Conservation (phyloP, 2,329 filamentous ascomycete species). For the Hymenoscyphus occultus region DNA sequence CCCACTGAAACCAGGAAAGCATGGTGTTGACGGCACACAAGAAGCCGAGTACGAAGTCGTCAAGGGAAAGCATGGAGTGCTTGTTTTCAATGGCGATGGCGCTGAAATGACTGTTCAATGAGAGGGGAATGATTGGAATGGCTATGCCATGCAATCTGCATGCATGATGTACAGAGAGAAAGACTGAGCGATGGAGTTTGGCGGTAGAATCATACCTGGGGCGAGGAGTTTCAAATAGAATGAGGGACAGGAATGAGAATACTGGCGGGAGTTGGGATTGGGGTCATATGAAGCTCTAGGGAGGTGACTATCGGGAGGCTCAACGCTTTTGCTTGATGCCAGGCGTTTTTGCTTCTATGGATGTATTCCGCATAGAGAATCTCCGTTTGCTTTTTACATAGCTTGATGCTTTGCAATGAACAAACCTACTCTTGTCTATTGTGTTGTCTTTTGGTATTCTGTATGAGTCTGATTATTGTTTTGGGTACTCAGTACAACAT, state of each 20-base stretch:
- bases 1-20: conserved; percentile 6
- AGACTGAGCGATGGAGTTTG: background rate
- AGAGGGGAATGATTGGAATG: background rate
- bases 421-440: background rate
- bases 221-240: background rate
- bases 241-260: background rate
- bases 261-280: conserved; percentile 1
- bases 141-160: background rate
- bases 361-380: conserved; percentile 1
- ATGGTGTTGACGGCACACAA: conserved; percentile 10
- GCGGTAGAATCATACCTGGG: background rate
- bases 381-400: background rate
- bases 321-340: background rate
- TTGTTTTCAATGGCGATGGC: conserved; percentile 47
- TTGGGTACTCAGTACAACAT: too few relatives aligned
- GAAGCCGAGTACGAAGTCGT: conserved; percentile 22
- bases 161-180: background rate
- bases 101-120: conserved; percentile 38
- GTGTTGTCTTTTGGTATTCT: background rate
- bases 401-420: background rate
- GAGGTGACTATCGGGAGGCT: background rate
- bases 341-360: background rate
- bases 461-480: too few relatives aligned
- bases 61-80: conserved; percentile 47
- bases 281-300: background rate